phyloP scores from a whole-genome alignment of 345 rosid species.

The Rhodamnia rubescens region DNA sequence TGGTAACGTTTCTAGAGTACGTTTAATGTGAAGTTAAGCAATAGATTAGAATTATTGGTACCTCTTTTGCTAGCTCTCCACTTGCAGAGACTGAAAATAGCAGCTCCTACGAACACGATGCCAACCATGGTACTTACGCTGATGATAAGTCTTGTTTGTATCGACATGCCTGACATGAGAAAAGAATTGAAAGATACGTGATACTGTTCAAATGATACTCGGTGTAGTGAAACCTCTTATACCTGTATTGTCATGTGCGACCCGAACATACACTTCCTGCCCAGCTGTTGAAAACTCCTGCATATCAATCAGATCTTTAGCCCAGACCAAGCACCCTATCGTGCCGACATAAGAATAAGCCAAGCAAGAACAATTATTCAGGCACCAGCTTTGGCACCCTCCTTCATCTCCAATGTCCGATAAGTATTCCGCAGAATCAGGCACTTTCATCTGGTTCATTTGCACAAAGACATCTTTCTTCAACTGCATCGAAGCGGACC shows the following conservation, averaged over 20 bases:
- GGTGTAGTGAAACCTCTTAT: neutral
- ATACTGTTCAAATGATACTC: too few species aligned
- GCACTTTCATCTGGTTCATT: neutral
- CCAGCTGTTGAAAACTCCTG: neutral
- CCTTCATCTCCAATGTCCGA: neutral
- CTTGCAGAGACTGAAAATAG: neutral
- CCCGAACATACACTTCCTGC: neutral
- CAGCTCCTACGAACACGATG: neutral
- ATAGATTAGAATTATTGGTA: neutral
- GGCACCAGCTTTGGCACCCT: slow-evolving; percentile 11
- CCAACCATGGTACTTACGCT: neutral
- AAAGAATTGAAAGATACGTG: neutral
- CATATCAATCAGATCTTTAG: neutral
- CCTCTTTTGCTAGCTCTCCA: neutral
- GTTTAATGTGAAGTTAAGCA: neutral
- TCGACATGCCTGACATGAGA: neutral
- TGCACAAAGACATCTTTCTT: neutral
- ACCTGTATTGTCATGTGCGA: neutral
- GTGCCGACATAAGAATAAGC: neutral
- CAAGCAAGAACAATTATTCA: slow-evolving; percentile 11
- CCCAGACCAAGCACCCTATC: slow-evolving; percentile 2
- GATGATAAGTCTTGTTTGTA: neutral
- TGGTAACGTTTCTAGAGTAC: neutral
- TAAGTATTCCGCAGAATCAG: neutral
- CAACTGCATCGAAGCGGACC: neutral